Evolutionary conservation across 768 basidiomycete genomes (phyloP).

Genomic region (Boletus vinaceobasis): DNA sequence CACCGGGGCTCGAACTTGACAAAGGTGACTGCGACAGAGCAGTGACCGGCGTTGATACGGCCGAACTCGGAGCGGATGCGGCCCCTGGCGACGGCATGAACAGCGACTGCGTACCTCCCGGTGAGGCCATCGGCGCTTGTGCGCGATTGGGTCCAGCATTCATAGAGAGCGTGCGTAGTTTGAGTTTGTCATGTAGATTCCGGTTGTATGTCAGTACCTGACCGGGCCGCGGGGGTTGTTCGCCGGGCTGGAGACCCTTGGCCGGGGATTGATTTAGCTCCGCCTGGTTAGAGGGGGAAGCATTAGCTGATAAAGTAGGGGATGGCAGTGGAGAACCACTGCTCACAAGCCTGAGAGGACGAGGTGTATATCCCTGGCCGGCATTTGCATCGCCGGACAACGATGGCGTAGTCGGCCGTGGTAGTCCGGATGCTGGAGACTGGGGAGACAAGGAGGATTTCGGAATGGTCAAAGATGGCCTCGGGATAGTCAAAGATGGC

Average conservation of each 20-base stretch:
- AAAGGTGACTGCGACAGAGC: constrained; percentile 20
- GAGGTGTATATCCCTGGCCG: constrained; percentile 19
- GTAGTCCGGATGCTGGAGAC: constrained; percentile 16
- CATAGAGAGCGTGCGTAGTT: constrained; percentile 17
- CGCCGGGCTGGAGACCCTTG: constrained; percentile 21
- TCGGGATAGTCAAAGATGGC: constrained; percentile 21
- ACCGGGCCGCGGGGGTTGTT: constrained; percentile 22
- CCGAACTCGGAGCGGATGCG: constrained; percentile 9
- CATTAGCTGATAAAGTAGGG: background rate
- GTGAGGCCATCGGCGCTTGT: constrained; percentile 9
- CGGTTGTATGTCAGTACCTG: constrained; percentile 32
- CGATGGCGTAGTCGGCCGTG: constrained; percentile 20
- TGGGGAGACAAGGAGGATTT: constrained; percentile 19
- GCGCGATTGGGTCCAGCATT: constrained; percentile 7
- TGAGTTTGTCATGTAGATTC: constrained; percentile 35
- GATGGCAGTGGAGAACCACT: constrained; percentile 13
- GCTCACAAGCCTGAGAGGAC: constrained; percentile 26
- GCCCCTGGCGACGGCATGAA: constrained; percentile 5
- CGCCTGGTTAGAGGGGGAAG: constrained; percentile 1
- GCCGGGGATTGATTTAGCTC: constrained; percentile 7
- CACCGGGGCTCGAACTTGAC: constrained; percentile 10
- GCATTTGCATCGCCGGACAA: background rate
- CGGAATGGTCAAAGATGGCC: constrained; percentile 27
- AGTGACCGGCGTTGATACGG: constrained; percentile 8
- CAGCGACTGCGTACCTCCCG: constrained; percentile 23